A percentile compares a stretch with the other conserved stretches of the same genome.
phyloP scores from a whole-genome alignment of 176 grass and related monocot species.

The Lolium multiflorum region DNA sequence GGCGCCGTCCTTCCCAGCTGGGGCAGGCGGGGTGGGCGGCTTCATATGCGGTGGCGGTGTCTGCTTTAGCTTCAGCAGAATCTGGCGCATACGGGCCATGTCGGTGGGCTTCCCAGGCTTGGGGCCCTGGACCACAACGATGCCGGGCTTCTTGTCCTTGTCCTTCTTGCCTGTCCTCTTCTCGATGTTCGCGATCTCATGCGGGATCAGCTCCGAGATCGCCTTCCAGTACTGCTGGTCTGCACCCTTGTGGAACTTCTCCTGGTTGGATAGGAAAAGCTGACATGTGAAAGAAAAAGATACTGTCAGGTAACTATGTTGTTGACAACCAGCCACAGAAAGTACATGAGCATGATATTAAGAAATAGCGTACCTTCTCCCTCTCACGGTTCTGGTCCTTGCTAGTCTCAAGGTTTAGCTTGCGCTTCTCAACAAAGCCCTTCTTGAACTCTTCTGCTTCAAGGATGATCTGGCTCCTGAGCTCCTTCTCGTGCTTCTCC shows the following conservation, averaged over 20 bases:
- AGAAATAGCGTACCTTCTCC: conserved; percentile 63
- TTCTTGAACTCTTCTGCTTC: conserved; percentile 75
- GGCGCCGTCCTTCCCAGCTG: conserved; percentile 47
- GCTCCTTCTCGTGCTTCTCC: conserved; percentile 80
- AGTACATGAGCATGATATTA: neutral
- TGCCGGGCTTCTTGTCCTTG: conserved; percentile 75
- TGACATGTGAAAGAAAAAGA: neutral
- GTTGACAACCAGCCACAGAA: neutral
- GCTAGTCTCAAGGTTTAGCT: conserved; percentile 71
- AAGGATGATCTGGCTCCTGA: conserved; percentile 72
- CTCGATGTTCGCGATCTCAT: conserved; percentile 88
- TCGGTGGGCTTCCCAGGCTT: conserved; percentile 84
- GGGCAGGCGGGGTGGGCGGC: conserved; percentile 45
- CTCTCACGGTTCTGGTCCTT: conserved; percentile 76
- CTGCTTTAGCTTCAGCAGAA: conserved; percentile 84
- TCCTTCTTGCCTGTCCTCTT: conserved; percentile 77
- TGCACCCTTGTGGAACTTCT: conserved; percentile 76
- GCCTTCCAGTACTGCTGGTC: conserved; percentile 95
- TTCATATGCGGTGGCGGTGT: conserved; percentile 77
- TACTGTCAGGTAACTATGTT: conserved; percentile 10
- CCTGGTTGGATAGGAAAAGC: conserved; percentile 82
- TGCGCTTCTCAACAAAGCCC: conserved; percentile 75
- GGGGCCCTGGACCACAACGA: conserved; percentile 81
- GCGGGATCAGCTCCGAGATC: conserved; percentile 86
- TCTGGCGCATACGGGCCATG: conserved; percentile 84